Conservation (phyloP, 352 stramenopile genomes). For the Phytophthora hibernalis region DNA sequence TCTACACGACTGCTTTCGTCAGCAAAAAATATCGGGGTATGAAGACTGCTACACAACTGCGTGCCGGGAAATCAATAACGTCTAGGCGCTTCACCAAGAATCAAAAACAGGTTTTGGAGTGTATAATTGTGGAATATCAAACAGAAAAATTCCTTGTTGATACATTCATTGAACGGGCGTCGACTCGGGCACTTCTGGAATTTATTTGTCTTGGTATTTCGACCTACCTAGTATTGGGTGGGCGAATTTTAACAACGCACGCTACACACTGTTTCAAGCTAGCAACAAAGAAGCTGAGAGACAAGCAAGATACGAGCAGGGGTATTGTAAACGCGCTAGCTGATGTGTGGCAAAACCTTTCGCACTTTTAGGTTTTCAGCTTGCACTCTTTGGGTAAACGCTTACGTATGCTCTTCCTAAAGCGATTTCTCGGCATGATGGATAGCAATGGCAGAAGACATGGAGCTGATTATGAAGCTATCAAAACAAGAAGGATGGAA, state of each 20-base stretch:
- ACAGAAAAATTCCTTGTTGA: neutral
- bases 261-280: neutral
- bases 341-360: neutral
- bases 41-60: neutral
- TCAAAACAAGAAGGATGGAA: no score
- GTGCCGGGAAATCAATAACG: neutral
- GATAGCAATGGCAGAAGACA: neutral
- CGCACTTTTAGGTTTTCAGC: neutral
- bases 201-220: neutral
- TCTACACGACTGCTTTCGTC: neutral
- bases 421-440: neutral
- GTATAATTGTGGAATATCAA: neutral
- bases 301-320: neutral
- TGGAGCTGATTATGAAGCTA: neutral
- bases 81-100: neutral
- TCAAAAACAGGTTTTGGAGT: neutral
- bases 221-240: neutral
- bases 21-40: neutral
- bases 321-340: neutral
- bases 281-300: neutral
- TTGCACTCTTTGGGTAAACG: neutral
- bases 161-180: neutral
- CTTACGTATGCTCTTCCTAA: constrained; percentile 6
- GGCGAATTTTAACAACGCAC: neutral
- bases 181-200: neutral